Conservation (phyloP, 2,329 filamentous ascomycete species). For the Nectriaceae sp. region DNA sequence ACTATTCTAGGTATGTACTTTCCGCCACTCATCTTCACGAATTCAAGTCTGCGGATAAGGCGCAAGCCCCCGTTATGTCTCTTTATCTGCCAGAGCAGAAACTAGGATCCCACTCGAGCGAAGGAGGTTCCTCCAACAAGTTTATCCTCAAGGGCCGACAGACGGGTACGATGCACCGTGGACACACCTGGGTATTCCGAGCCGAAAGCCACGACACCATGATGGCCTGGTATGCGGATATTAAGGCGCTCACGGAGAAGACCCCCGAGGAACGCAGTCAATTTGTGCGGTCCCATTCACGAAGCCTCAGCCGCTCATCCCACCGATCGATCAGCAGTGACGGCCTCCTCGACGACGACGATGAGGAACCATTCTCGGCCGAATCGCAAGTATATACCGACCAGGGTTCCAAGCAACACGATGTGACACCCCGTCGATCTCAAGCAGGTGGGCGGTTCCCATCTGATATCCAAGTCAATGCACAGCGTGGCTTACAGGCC, state of each 20-base stretch:
- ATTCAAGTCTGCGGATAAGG: slow-evolving; percentile 97
- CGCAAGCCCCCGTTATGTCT: slow-evolving; percentile 92
- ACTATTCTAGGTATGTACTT: slow-evolving; percentile 76
- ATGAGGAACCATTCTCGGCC: slow-evolving; percentile 63
- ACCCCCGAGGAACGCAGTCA: slow-evolving; percentile 84
- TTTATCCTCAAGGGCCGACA: slow-evolving; percentile 97
- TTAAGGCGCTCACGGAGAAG: slow-evolving; percentile 85
- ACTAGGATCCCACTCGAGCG: slow-evolving; percentile 84
- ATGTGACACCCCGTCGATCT: slow-evolving; percentile 64
- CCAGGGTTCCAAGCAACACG: slow-evolving; percentile 50
- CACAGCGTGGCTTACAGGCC: slow-evolving; percentile 75
- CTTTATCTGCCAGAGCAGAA: slow-evolving; percentile 94
- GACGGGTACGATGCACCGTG: slow-evolving; percentile 87
- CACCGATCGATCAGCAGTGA: slow-evolving; percentile 70
- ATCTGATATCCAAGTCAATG: slow-evolving; percentile 85
- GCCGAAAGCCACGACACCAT: slow-evolving; percentile 85
- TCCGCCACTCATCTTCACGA: slow-evolving; percentile 97
- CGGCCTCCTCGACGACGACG: slow-evolving; percentile 77
- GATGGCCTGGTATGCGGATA: slow-evolving; percentile 95
- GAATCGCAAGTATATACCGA: slow-evolving; percentile 45
- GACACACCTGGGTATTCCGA: slow-evolving; percentile 72
- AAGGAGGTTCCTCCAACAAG: slow-evolving; percentile 86
- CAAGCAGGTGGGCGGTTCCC: slow-evolving; percentile 96
- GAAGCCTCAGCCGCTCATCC: slow-evolving; percentile 72
- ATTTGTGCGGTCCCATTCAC: slow-evolving; percentile 80